Evolutionary conservation across 805 yeast species (phyloP).

Genomic region (Teunomyces funiuensis): DNA sequence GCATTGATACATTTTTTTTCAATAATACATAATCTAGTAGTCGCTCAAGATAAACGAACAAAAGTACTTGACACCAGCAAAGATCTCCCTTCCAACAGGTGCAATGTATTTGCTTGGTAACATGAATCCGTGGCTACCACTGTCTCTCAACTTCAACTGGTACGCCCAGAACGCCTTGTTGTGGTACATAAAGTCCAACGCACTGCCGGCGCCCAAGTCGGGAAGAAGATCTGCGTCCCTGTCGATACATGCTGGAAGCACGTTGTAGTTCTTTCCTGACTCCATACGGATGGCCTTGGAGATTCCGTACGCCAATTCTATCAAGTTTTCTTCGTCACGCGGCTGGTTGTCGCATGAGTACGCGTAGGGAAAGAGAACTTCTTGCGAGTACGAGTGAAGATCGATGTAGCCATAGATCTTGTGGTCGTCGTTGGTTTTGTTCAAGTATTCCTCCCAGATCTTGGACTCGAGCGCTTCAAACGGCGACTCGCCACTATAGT

Average conservation of each 20-base stretch:
- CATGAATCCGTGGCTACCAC: constrained; percentile 80
- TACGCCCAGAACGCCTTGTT: constrained; percentile 81
- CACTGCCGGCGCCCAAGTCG: constrained; percentile 75
- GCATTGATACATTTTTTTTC: not conserved
- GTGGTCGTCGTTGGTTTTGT: constrained; percentile 49
- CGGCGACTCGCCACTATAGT: constrained; percentile 73
- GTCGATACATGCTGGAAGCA: constrained; percentile 76
- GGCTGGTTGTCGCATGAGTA: constrained; percentile 73
- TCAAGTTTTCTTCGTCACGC: constrained; percentile 74
- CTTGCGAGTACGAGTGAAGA: constrained; percentile 83
- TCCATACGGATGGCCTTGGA: constrained; percentile 67
- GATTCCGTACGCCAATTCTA: constrained; percentile 80
- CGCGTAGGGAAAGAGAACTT: constrained; percentile 79
- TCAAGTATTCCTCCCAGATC: constrained; percentile 40
- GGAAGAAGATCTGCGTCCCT: constrained; percentile 73
- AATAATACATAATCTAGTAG: constrained; percentile 3
- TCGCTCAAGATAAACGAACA: constrained; percentile 32
- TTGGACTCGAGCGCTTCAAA: constrained; percentile 50
- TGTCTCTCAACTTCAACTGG: constrained; percentile 77
- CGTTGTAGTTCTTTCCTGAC: constrained; percentile 65
- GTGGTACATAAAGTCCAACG: constrained; percentile 82
- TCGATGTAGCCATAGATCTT: constrained; percentile 76
- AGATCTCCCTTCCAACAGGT: constrained; percentile 78
- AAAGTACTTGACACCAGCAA: constrained; percentile 67
- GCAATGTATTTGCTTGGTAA: constrained; percentile 66